These are phyloP conservation scores for Taphrina betulina DNA, from an alignment of 1,139 yeast species.

Conservation along the genomic window DNA sequence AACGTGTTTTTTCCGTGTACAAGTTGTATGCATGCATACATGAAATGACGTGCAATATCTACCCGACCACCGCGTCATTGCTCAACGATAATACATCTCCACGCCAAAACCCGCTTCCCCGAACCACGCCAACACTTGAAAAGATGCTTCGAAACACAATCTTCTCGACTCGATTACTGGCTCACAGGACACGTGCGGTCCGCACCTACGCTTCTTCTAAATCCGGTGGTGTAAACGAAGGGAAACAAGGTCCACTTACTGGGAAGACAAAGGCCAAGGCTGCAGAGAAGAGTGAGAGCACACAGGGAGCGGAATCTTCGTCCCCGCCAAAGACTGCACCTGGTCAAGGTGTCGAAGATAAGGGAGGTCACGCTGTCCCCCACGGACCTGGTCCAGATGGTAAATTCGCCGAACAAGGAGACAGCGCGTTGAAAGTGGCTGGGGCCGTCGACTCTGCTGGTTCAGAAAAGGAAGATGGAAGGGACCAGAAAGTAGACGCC, in stretches of 20 bases:
- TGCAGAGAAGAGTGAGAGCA: slow-evolving; percentile 17
- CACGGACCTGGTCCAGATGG: slow-evolving; percentile 20
- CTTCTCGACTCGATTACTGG: too few relatives aligned
- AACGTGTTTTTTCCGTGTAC: too few relatives aligned
- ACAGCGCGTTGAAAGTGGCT: slow-evolving; percentile 13
- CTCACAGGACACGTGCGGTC: too few relatives aligned
- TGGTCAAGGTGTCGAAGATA: slow-evolving; percentile 17
- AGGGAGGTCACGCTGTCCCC: slow-evolving; percentile 21
- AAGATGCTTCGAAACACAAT: too few relatives aligned
- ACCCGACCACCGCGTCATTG: too few relatives aligned
- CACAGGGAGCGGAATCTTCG: slow-evolving; percentile 14
- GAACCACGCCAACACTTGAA: too few relatives aligned
- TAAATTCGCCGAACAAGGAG: slow-evolving; percentile 9
- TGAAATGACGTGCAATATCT: too few relatives aligned
- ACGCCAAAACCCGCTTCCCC: too few relatives aligned
- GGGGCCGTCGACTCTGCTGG: slow-evolving; percentile 5
- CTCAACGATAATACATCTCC: too few relatives aligned
- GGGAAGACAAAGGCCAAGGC: slow-evolving; percentile 4
- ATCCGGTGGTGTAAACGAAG: too few relatives aligned
- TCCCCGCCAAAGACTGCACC: slow-evolving; percentile 1
- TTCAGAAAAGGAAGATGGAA: not conserved
- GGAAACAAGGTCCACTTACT: slow-evolving; percentile 12
- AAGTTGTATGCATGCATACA: too few relatives aligned
- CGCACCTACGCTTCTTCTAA: too few relatives aligned
- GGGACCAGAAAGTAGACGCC: slow-evolving; percentile 15